Conservation (phyloP, 2,329 filamentous ascomycete species). For the Periconia sp. region DNA sequence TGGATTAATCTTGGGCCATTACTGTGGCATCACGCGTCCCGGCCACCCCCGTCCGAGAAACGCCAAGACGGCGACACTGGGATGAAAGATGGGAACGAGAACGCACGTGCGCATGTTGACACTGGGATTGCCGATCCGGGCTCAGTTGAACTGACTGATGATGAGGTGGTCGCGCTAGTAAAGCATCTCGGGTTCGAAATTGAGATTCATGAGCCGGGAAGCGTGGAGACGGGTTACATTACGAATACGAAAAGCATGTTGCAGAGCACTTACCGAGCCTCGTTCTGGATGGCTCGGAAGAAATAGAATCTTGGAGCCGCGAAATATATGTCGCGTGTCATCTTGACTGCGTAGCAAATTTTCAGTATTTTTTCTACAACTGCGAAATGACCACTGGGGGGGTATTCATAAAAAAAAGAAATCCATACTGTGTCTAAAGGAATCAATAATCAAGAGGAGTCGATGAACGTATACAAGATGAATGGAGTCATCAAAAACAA, state of each 20-base stretch:
- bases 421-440: no score
- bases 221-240: conserved; percentile 78
- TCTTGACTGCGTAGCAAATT: no score
- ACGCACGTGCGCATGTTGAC: conserved; percentile 12
- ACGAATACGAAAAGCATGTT: conserved; percentile 84
- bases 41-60: conserved; percentile 48
- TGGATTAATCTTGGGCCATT: conserved; percentile 90
- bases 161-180: conserved; percentile 81
- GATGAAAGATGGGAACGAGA: conserved; percentile 28
- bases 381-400: no score
- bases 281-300: conserved; percentile 85
- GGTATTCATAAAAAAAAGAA: no score
- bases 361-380: no score
- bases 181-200: conserved; percentile 75
- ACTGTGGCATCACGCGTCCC: conserved; percentile 92
- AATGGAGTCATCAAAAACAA: no score
- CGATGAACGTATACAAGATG: no score
- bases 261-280: conserved; percentile 76
- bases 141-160: conserved; percentile 84
- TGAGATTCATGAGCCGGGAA: conserved; percentile 59
- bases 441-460: no score
- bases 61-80: conserved; percentile 20
- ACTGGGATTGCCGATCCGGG: conserved; percentile 83
- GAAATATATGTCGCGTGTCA: no score
- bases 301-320: neutral